phyloP scores from a whole-genome alignment of 2,329 filamentous ascomycete genomes.

The Colletotrichum endophyticum region DNA sequence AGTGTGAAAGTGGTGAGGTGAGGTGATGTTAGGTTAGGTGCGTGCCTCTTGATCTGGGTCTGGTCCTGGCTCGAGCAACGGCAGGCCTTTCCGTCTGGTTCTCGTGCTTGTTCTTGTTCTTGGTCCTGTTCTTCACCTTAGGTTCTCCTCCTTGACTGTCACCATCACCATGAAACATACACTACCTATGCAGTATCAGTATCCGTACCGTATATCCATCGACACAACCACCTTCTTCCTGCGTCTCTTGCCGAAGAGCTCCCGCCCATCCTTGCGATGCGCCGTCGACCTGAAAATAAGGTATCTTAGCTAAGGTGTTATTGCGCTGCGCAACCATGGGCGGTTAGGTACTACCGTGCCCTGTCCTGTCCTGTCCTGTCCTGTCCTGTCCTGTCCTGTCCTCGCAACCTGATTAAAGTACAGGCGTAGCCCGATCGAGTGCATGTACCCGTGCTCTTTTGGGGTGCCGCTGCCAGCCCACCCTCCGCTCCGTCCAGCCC shows the following conservation, averaged over 20 bases:
- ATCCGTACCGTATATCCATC: neutral
- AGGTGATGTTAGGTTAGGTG: neutral
- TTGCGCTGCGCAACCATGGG: neutral
- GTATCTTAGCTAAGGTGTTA: neutral
- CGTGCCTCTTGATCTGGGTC: neutral
- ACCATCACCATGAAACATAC: neutral
- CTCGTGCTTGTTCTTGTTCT: neutral
- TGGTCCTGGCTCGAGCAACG: neutral
- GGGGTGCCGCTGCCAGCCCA: neutral
- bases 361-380: neutral
- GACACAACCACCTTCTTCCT: neutral
- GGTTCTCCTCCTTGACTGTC: neutral
- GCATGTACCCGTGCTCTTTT: neutral
- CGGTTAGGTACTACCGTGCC: neutral
- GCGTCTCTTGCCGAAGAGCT: neutral
- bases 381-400: neutral
- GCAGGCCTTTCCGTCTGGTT: neutral
- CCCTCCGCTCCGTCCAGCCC: neutral
- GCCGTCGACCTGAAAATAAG: neutral
- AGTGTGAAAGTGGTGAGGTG: neutral
- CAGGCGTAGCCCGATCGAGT: neutral
- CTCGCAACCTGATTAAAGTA: neutral
- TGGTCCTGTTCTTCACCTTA: neutral
- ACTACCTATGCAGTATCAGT: too few species aligned
- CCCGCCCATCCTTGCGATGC: neutral